phyloP scores from a whole-genome alignment of 495 filamentous ascomycete species.

The Hamigera avellanea region DNA sequence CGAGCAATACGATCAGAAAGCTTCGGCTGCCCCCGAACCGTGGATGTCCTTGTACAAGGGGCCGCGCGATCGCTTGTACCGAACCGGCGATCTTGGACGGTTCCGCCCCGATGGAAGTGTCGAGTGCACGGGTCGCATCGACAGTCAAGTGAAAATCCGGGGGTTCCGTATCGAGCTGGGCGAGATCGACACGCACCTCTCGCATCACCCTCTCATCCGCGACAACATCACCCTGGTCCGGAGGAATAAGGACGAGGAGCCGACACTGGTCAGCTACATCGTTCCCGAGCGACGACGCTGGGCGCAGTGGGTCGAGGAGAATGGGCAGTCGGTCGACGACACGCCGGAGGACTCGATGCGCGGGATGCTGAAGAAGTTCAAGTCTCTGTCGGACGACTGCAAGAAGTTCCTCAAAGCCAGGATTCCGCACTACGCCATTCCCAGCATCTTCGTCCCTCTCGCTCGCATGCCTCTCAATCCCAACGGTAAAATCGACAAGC shows the following conservation, averaged over 20 bases:
- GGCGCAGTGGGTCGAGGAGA: conserved; percentile 50
- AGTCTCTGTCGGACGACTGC: conserved; percentile 59
- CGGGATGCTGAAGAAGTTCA: conserved; percentile 50
- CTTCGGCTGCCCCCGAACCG: conserved; percentile 27
- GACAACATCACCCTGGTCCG: conserved; percentile 84
- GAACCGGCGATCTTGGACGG: conserved; percentile 69
- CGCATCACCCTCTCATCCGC: conserved; percentile 63
- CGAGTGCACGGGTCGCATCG: conserved; percentile 66
- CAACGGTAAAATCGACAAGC: conserved; percentile 90
- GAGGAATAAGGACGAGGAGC: conserved; percentile 85
- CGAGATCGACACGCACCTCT: conserved; percentile 82
- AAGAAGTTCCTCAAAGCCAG: conserved; percentile 63
- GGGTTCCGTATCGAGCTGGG: conserved; percentile 92
- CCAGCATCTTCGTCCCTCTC: conserved; percentile 68
- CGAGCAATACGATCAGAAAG: conserved; percentile 43
- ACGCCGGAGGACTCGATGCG: conserved; percentile 40
- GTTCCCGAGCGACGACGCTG: conserved; percentile 72
- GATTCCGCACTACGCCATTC: conserved; percentile 72
- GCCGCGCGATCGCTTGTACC: conserved; percentile 76
- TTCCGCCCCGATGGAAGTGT: conserved; percentile 66
- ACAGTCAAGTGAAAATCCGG: conserved; percentile 90
- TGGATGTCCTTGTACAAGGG: conserved; percentile 78
- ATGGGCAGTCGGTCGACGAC: conserved; percentile 37
- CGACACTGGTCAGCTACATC: conserved; percentile 79
- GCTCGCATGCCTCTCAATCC: conserved; percentile 79